Conservation (phyloP, 768 basidiomycete species). For the Pholiota microspora region DNA sequence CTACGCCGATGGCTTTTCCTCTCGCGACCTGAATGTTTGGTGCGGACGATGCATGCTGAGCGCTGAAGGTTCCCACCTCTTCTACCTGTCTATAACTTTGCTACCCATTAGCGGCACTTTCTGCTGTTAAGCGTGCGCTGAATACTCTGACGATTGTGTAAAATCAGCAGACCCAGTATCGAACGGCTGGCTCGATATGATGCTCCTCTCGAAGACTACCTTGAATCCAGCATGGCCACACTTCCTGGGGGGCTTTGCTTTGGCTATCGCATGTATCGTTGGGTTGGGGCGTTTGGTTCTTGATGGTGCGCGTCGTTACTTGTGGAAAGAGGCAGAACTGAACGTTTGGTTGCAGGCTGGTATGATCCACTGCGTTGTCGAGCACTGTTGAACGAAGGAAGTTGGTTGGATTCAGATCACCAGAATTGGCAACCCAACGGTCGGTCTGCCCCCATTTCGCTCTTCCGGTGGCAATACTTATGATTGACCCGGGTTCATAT, state of each 20-base stretch:
- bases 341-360: conserved; percentile 48
- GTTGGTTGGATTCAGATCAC: conserved; percentile 70
- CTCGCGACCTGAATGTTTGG: background rate
- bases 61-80: background rate
- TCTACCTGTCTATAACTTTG: background rate
- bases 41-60: background rate
- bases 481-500: conserved; percentile 1
- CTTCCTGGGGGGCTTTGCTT: conserved; percentile 37
- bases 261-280: conserved; percentile 37
- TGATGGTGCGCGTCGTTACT: conserved; percentile 35
- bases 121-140: background rate
- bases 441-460: conserved; percentile 27
- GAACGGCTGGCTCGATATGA: conserved; percentile 4
- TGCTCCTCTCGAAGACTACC: conserved; percentile 19
- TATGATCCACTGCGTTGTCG: conserved; percentile 73
- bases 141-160: background rate
- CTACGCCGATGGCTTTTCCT: background rate
- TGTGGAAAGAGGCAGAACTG: background rate
- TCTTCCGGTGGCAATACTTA: background rate
- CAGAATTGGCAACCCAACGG: conserved; percentile 90
- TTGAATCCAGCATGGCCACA: conserved; percentile 52
- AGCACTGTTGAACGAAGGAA: conserved; percentile 66
- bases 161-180: background rate
- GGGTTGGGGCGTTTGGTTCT: conserved; percentile 43
- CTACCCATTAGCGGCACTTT: background rate